A percentile compares a stretch with the other conserved stretches of the same genome.
phyloP scores from a whole-genome alignment of 164 flowering plant genomes.

The Stephania cephalantha region DNA sequence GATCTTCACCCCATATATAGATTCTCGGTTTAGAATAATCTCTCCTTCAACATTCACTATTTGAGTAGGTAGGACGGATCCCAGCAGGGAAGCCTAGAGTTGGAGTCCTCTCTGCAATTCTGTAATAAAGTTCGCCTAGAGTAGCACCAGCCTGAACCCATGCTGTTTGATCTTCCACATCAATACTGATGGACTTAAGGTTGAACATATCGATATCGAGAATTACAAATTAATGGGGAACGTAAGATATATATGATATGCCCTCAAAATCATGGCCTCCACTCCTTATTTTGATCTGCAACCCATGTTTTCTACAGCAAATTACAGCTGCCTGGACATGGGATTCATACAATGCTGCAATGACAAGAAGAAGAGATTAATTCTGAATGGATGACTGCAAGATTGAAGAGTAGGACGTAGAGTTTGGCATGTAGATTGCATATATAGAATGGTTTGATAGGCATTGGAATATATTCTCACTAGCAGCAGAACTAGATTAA shows the following conservation, averaged over 20 bases:
- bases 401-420: neutral
- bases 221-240: conserved; percentile 7
- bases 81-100: conserved; percentile 4
- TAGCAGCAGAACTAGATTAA: neutral
- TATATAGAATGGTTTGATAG: neutral
- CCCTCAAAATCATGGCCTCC: conserved; percentile 11
- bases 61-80: conserved; percentile 1
- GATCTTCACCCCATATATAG: conserved; percentile 9
- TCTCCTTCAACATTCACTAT: conserved; percentile 4
- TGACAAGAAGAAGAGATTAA: conserved; percentile 2
- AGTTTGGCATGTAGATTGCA: neutral
- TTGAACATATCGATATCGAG: conserved; percentile 7
- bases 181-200: conserved; percentile 4
- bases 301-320: conserved; percentile 5
- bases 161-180: conserved; percentile 3
- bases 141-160: conserved; percentile 11
- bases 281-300: conserved; percentile 5
- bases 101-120: conserved; percentile 4
- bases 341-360: conserved; percentile 6
- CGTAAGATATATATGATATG: neutral
- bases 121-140: conserved; percentile 5
- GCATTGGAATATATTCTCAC: neutral
- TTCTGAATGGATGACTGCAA: neutral
- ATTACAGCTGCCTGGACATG: conserved; percentile 1
- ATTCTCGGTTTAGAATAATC: conserved; percentile 2